Percentiles rank a stretch among this genome's conserved stretches.
Evolutionary conservation across 805 yeast species (phyloP).

Genomic region (Teunomyces barrocoloradensis): DNA sequence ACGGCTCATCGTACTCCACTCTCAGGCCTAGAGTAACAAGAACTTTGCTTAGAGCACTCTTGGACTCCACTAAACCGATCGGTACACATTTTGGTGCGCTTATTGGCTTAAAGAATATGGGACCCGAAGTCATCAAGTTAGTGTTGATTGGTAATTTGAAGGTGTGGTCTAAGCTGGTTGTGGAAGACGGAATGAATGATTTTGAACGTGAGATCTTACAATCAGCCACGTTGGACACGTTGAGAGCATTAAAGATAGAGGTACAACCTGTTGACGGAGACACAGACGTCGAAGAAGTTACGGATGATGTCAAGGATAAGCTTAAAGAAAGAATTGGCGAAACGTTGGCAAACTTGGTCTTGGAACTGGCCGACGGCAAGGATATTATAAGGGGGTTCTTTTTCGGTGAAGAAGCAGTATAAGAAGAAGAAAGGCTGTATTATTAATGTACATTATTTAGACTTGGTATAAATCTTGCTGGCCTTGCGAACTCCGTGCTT

Average conservation of each 20-base stretch:
- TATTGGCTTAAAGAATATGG: constrained; percentile 78
- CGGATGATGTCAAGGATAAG: constrained; percentile 36
- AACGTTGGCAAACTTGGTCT: constrained; percentile 48
- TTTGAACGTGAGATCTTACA: constrained; percentile 48
- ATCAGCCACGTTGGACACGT: constrained; percentile 50
- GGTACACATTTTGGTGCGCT: constrained; percentile 94
- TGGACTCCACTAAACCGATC: constrained; percentile 77
- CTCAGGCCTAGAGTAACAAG: constrained; percentile 91
- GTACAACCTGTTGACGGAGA: constrained; percentile 22
- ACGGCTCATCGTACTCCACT: constrained; percentile 83
- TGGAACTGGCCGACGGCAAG: constrained; percentile 46
- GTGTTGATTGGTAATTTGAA: constrained; percentile 79
- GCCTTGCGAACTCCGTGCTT: not conserved
- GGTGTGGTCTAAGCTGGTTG: constrained; percentile 70
- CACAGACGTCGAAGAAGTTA: constrained; percentile 30
- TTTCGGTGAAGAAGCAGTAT: constrained; percentile 54
- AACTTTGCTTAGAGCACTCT: constrained; percentile 84
- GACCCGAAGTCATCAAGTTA: constrained; percentile 83
- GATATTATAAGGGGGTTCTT: constrained; percentile 63
- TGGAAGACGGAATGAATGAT: constrained; percentile 40
- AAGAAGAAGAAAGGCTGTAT: not conserved
- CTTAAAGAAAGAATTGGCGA: constrained; percentile 61
- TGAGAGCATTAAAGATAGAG: constrained; percentile 45
- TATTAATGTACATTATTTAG: constrained; percentile 6
- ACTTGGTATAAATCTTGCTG: constrained; percentile 2